A percentile compares a stretch with the other conserved stretches of the same genome.
These are phyloP conservation scores for Arabidopsis arenosa DNA, from an alignment of 345 rosid genomes.

Conservation along the genomic window DNA sequence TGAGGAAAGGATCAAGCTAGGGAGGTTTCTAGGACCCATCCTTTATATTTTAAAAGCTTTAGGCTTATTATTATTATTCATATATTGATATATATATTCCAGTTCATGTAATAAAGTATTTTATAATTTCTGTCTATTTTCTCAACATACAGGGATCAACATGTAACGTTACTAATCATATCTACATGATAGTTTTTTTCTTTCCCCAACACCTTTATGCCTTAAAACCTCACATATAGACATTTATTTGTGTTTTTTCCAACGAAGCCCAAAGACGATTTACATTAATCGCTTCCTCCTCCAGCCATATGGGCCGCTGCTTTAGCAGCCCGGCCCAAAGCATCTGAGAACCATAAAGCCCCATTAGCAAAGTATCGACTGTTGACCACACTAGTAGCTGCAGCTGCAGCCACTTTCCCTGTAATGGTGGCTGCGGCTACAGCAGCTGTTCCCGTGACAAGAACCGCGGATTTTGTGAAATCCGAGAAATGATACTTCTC, in stretches of 20 bases:
- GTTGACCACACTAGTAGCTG: slow-evolving; percentile 65
- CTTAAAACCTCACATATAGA: not conserved
- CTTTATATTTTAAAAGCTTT: slow-evolving; percentile 7
- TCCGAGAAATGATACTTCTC: slow-evolving; percentile 72
- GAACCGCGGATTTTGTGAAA: slow-evolving; percentile 65
- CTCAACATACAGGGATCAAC: not conserved
- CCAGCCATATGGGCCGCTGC: slow-evolving; percentile 73
- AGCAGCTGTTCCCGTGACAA: slow-evolving; percentile 74
- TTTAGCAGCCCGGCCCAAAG: slow-evolving; percentile 65
- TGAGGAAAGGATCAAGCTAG: slow-evolving; percentile 35
- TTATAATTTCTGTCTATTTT: not conserved
- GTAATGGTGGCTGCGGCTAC: slow-evolving; percentile 66
- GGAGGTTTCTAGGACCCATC: slow-evolving; percentile 46
- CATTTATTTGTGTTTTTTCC: not conserved
- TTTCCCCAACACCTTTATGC: not conserved
- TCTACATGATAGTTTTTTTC: not conserved
- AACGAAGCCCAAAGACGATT: not conserved
- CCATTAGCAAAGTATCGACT: slow-evolving; percentile 85
- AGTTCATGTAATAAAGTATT: slow-evolving; percentile 10
- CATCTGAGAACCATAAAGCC: slow-evolving; percentile 81
- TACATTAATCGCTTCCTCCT: slow-evolving; percentile 48
- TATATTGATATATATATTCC: not conserved
- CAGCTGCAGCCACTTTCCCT: slow-evolving; percentile 68
- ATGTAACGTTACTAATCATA: slow-evolving; percentile 6
- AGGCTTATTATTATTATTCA: slow-evolving; percentile 2